Percentiles rank a stretch among this genome's conserved stretches.
phyloP scores from a whole-genome alignment of 2,329 filamentous ascomycete species.

The Pseudogymnoascus destructans region DNA sequence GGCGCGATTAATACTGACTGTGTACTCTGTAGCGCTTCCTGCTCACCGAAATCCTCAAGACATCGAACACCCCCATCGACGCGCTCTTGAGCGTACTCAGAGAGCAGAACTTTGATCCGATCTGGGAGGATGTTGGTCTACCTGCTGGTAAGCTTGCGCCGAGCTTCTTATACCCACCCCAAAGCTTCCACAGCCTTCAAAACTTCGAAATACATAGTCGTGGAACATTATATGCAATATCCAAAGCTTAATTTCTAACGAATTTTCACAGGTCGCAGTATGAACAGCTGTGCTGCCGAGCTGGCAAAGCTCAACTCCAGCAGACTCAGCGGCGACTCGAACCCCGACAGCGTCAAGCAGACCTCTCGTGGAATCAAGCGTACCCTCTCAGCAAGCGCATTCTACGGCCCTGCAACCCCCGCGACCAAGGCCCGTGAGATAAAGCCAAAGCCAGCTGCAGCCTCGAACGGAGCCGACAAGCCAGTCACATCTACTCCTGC shows the following conservation, averaged over 20 bases:
- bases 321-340: not conserved
- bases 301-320: not conserved
- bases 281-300: not conserved
- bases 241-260: not conserved
- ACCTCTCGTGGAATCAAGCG: not conserved
- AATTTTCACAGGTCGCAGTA: not conserved
- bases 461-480: slow-evolving; percentile 4
- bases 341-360: not conserved
- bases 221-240: not conserved
- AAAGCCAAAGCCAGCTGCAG: slow-evolving; percentile 3
- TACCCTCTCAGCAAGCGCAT: not conserved
- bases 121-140: slow-evolving; percentile 34
- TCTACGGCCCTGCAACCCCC: not conserved
- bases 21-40: slow-evolving; percentile 24
- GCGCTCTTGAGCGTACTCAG: slow-evolving; percentile 32
- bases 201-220: not conserved
- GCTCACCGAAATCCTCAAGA: slow-evolving; percentile 37
- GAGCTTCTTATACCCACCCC: not conserved
- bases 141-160: slow-evolving; percentile 30
- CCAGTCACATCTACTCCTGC: not conserved
- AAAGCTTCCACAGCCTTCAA: not conserved
- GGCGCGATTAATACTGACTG: not conserved
- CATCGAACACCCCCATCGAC: slow-evolving; percentile 29
- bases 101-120: slow-evolving; percentile 30
- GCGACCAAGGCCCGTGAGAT: not conserved